Base-by-base conservation (phyloP, 2,329 filamentous ascomycete species). In the Thielaviopsis musarum region DNA sequence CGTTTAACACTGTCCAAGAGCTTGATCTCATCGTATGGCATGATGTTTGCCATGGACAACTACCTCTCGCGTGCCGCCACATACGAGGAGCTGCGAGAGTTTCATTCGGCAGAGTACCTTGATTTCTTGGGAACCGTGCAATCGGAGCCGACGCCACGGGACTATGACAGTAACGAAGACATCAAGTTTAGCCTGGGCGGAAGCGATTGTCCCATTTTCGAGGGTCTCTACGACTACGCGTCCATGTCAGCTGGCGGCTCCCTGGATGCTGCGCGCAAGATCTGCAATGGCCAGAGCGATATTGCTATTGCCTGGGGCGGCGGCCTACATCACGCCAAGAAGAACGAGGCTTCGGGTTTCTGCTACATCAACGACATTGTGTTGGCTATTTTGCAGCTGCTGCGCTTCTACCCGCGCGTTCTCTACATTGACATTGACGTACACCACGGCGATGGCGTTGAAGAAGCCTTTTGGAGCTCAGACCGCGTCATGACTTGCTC, bases 301-400 rank as follows among this genome's bases (percentile, higher is more conserved):
- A 96, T 98, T 68, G 93, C 93, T 59, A 90, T 98, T 67, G 94
- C 95, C 66, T 98, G 93, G 93, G 93, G 90, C 19, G 93, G 93
- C 41, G 93, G 93, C 12, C 79, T 98, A 30, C 93, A 98, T 71
- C 93, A 98, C 68, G 93, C 93, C 53, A 96, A 97, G 72, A 93
- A 91, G 69, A 82, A 85, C 58, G 90, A 95, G 72, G 91, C 93
- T 0, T 91, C 87, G 15, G 93, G 93, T 0, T 98, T 98, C 72
- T 98, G 93, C 74, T 98, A 98, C 73, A 90, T 97, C 73, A 98
- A 98, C 71, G 93, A 98, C 71, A 97, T 97, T 66, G 93, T 97
- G 61, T 80, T 98, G 54, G 89, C 87, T 41, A 93, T 96, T 66
- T 79, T 97, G 45, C 87, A 96, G 69, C 80, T 98, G 10, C 77